Conservation (phyloP, 371 early-diverging fungal species). For the Massospora cicadina region DNA sequence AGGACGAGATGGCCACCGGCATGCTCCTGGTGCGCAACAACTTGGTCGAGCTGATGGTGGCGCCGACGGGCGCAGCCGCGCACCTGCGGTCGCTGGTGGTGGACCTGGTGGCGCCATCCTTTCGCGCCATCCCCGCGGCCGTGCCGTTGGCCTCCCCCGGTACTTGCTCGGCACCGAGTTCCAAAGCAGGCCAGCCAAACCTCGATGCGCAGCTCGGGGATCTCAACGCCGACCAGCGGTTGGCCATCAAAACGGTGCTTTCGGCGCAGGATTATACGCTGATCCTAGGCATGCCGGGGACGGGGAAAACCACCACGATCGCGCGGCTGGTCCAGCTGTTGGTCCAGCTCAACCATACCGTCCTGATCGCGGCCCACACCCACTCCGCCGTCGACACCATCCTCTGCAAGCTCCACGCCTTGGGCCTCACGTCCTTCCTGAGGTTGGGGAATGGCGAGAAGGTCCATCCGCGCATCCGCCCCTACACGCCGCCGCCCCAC, state of each 20-base stretch:
- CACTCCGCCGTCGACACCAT: slow-evolving; percentile 94
- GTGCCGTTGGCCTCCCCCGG: background rate
- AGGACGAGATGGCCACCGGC: slow-evolving; percentile 53
- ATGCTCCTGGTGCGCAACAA: slow-evolving; percentile 51
- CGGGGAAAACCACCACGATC: slow-evolving; percentile 95
- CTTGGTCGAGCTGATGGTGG: slow-evolving; percentile 43
- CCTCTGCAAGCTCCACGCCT: slow-evolving; percentile 54
- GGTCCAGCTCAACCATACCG: slow-evolving; percentile 44
- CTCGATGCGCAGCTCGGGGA: slow-evolving; percentile 8
- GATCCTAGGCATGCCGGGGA: slow-evolving; percentile 98
- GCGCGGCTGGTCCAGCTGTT: slow-evolving; percentile 60
- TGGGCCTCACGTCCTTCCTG: slow-evolving; percentile 31
- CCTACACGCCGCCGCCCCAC: slow-evolving; percentile 20
- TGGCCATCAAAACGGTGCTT: slow-evolving; percentile 35
- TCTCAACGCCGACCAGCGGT: slow-evolving; percentile 48
- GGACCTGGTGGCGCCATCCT: slow-evolving; percentile 51
- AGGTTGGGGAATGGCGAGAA: slow-evolving; percentile 55
- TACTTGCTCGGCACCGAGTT: background rate
- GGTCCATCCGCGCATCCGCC: slow-evolving; percentile 38
- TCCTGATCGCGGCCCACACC: slow-evolving; percentile 90
- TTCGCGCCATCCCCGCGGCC: slow-evolving; percentile 13
- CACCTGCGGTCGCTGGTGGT: slow-evolving; percentile 54
- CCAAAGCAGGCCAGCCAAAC: background rate
- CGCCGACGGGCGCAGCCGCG: slow-evolving; percentile 22
- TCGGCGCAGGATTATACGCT: slow-evolving; percentile 71